Percentiles rank a stretch among this genome's conserved stretches.
phyloP scores from a whole-genome alignment of 441 rosid genomes.

The Raphanus hybrid region DNA sequence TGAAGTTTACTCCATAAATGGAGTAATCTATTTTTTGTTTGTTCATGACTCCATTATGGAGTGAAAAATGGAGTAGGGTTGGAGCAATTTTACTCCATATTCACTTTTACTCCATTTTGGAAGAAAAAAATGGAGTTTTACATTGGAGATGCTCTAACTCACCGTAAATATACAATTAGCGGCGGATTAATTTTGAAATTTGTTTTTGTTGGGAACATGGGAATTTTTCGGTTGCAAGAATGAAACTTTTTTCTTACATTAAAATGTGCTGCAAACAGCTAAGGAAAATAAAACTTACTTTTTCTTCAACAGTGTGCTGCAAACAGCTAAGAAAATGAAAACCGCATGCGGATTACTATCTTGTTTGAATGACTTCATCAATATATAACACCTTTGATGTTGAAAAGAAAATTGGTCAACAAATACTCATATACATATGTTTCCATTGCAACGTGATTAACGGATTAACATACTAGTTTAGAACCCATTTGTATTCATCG shows the following conservation, averaged over 20 bases:
- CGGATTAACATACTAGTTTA: conserved; percentile 3
- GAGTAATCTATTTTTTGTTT: too few relatives aligned
- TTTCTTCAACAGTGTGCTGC: background rate
- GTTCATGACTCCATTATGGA: too few relatives aligned
- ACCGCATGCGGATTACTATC: background rate
- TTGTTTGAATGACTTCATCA: background rate
- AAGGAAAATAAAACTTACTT: too few relatives aligned
- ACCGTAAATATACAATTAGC: background rate
- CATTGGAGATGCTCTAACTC: too few relatives aligned
- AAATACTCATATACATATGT: background rate
- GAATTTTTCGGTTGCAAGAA: background rate
- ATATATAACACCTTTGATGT: background rate
- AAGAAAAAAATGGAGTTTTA: too few relatives aligned
- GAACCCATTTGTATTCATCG: background rate
- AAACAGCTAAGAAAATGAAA: background rate
- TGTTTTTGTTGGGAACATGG: background rate
- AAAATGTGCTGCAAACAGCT: too few relatives aligned
- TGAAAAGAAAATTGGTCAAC: background rate
- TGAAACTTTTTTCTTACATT: background rate
- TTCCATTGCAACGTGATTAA: conserved; percentile 2
- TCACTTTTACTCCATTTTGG: too few relatives aligned
- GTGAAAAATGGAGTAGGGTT: too few relatives aligned
- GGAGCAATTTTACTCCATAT: too few relatives aligned
- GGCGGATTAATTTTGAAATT: background rate
- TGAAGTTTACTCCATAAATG: too few relatives aligned